Percentiles rank a stretch among this genome's conserved stretches.
These are phyloP conservation scores for Nitzschia sp. DNA, from an alignment of 108 stramenopile genomes.

Conservation along the genomic window DNA sequence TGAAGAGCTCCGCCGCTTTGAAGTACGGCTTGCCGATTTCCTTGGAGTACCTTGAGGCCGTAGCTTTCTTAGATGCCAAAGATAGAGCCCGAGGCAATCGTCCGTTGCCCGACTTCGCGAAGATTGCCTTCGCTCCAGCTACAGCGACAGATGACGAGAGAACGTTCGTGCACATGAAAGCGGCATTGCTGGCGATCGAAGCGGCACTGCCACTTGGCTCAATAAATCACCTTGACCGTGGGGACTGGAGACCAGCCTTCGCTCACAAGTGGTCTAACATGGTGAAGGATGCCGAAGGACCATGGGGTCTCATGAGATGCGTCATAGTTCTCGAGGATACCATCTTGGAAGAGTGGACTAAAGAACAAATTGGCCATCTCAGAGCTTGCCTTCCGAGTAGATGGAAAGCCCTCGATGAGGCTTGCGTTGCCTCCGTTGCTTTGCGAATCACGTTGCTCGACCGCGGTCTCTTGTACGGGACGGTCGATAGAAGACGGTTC, in stretches of 20 bases:
- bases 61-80: constrained; percentile 44
- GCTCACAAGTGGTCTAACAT: constrained; percentile 64
- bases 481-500: constrained; percentile 44
- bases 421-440: constrained; percentile 60
- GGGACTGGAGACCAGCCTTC: constrained; percentile 57
- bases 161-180: constrained; percentile 62
- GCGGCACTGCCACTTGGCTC: constrained; percentile 78
- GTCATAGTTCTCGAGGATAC: constrained; percentile 70
- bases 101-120: constrained; percentile 56
- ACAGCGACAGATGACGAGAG: constrained; percentile 53
- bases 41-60: constrained; percentile 55
- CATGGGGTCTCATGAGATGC: constrained; percentile 64
- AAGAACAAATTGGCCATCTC: constrained; percentile 60
- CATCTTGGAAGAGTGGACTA: constrained; percentile 66
- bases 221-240: constrained; percentile 48
- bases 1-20: constrained; percentile 37
- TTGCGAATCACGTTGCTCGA: constrained; percentile 68
- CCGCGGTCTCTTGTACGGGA: constrained; percentile 60
- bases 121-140: constrained; percentile 35
- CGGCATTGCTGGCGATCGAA: constrained; percentile 76
- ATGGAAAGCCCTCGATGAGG: constrained; percentile 78
- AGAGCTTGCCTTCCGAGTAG: constrained; percentile 58
- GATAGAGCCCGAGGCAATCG: constrained; percentile 54
- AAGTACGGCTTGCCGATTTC: constrained; percentile 42
- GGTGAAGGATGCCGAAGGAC: constrained; percentile 58